Conservation (phyloP, 2,329 filamentous ascomycete genomes). For the Colletotrichum theobromicola region DNA sequence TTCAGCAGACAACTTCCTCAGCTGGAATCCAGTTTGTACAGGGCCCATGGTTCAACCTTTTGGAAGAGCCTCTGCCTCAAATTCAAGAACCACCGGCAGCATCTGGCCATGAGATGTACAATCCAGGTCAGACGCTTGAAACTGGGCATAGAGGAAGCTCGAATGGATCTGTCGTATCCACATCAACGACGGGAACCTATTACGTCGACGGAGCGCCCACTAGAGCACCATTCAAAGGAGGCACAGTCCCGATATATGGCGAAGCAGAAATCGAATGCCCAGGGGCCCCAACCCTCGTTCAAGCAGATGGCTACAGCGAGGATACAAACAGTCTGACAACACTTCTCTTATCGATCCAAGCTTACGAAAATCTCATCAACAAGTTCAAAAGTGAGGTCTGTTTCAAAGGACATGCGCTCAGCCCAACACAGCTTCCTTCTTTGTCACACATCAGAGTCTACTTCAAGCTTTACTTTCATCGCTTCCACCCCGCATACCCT, state of each 20-base stretch:
- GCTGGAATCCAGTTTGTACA: neutral
- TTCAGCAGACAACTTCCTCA: neutral
- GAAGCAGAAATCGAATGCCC: neutral
- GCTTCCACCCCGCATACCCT: neutral
- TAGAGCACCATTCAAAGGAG: slow-evolving; percentile 2
- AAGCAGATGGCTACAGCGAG: neutral
- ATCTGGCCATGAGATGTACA: neutral
- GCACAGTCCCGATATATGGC: neutral
- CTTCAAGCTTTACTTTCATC: neutral
- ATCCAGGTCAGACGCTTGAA: neutral
- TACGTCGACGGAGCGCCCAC: slow-evolving; percentile 3
- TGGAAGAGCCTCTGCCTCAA: neutral
- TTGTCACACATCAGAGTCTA: neutral
- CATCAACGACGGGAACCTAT: neutral
- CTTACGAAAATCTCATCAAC: neutral
- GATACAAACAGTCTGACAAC: neutral
- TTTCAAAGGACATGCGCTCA: neutral
- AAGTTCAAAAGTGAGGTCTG: neutral
- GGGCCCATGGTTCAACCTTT: neutral
- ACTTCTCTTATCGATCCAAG: neutral
- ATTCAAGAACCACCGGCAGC: neutral
- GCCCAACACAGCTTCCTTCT: neutral
- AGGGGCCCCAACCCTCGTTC: neutral
- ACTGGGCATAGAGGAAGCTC: neutral
- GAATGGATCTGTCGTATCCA: neutral